Evolutionary conservation across 164 flowering plant species (phyloP).

Genomic region (Chloranthus sessilifolius): DNA sequence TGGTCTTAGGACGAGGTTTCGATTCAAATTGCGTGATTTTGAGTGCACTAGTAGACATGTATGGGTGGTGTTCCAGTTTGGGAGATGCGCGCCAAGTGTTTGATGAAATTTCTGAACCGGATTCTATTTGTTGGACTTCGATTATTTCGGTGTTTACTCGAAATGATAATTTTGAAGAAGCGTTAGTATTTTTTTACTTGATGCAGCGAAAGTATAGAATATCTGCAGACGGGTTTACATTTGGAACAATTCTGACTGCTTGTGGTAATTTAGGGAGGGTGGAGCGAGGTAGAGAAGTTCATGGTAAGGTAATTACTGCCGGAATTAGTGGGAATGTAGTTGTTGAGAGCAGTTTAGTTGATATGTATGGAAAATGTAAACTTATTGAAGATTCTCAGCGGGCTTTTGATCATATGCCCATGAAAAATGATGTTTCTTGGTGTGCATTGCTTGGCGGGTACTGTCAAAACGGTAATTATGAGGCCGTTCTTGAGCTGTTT

Average conservation of each 20-base stretch:
- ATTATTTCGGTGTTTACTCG: constrained; percentile 55
- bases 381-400: constrained; percentile 33
- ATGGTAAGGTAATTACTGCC: constrained; percentile 40
- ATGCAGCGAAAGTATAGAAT: constrained; percentile 41
- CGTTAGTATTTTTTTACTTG: constrained; percentile 38
- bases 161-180: constrained; percentile 59
- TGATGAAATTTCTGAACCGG: constrained; percentile 62
- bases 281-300: constrained; percentile 74
- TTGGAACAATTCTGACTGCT: constrained; percentile 68
- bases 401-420: constrained; percentile 63
- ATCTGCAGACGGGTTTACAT: constrained; percentile 52
- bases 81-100: constrained; percentile 47
- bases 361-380: constrained; percentile 90
- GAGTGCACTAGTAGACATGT: constrained; percentile 69
- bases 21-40: constrained; percentile 45
- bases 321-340: constrained; percentile 60
- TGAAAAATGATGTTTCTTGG: constrained; percentile 69
- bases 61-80: constrained; percentile 43
- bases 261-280: constrained; percentile 67
- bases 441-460: constrained; percentile 72
- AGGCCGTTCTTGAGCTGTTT: constrained; percentile 48
- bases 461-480: constrained; percentile 57
- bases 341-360: constrained; percentile 77
- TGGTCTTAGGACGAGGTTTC: constrained; percentile 48
- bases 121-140: constrained; percentile 70